Conservation (phyloP, 2,329 filamentous ascomycete genomes). For the Colletotrichum ledebouriae region DNA sequence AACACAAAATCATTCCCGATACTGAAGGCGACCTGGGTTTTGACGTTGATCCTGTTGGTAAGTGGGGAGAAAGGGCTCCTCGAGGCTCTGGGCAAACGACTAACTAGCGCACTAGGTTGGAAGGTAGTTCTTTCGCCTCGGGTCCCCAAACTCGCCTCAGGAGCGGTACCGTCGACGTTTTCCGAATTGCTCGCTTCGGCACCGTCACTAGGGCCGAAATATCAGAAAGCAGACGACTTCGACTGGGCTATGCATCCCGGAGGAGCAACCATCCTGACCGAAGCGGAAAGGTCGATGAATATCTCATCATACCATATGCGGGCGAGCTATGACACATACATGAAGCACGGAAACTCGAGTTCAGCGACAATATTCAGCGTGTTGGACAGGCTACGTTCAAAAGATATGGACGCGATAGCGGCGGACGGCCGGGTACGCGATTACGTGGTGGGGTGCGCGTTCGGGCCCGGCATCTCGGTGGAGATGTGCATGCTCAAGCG, state of each 20-base stretch:
- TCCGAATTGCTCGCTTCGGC: conserved; percentile 64
- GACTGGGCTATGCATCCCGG: conserved; percentile 83
- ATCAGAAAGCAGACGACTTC: conserved; percentile 67
- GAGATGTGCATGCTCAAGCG: conserved; percentile 77
- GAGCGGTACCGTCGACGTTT: conserved; percentile 67
- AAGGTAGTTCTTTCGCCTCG: conserved; percentile 74
- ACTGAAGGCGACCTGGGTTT: conserved; percentile 75
- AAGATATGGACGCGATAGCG: conserved; percentile 71
- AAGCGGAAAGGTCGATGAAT: conserved; percentile 69
- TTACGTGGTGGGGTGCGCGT: conserved; percentile 76
- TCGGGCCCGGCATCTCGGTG: conserved; percentile 77
- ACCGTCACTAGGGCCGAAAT: conserved; percentile 58
- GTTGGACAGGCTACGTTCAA: conserved; percentile 69
- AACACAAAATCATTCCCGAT: conserved; percentile 72
- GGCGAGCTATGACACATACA: conserved; percentile 78
- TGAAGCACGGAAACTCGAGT: conserved; percentile 76
- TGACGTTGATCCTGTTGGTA: conserved; percentile 72
- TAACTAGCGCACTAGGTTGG: conserved; percentile 62
- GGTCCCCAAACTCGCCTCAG: conserved; percentile 69
- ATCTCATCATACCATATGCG: conserved; percentile 75
- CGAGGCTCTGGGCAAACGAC: not conserved
- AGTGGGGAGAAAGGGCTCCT: conserved; percentile 39
- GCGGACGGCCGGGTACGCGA: conserved; percentile 64
- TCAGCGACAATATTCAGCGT: conserved; percentile 79
- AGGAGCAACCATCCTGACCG: conserved; percentile 74